These are phyloP conservation scores for Sporothrix schenckii DNA, from an alignment of 2,329 filamentous ascomycete species.

Conservation along the genomic window DNA sequence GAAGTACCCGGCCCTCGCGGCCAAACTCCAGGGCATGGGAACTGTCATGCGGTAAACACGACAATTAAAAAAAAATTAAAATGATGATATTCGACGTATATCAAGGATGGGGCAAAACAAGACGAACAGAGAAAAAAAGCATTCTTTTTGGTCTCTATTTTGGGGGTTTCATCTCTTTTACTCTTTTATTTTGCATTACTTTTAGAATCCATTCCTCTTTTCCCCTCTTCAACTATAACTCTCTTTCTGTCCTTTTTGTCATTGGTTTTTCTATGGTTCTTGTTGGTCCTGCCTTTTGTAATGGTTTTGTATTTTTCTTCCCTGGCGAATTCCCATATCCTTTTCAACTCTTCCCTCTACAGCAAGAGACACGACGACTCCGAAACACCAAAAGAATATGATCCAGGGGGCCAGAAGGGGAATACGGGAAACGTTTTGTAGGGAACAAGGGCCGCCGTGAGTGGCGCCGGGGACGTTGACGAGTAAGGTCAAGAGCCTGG, in stretches of 20 bases:
- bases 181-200: slow-evolving; percentile 17
- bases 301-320: slow-evolving; percentile 10
- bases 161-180: not conserved
- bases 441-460: not conserved
- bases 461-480: not conserved
- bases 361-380: slow-evolving; percentile 6
- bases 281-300: not conserved
- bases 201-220: slow-evolving; percentile 14
- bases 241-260: not conserved
- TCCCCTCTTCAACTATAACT: not conserved
- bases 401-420: not conserved
- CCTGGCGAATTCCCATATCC: not conserved
- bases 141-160: not conserved
- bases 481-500: not conserved
- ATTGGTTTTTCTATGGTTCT: not conserved
- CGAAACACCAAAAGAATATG: not conserved
- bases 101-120: not conserved
- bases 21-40: slow-evolving; percentile 65
- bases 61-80: not conserved
- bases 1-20: slow-evolving; percentile 79
- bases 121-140: slow-evolving; percentile 5
- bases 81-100: not conserved
- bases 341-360: not conserved
- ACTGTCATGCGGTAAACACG: slow-evolving; percentile 39
- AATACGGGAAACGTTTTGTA: too few relatives aligned